Evolutionary conservation across 1,284 basidiomycete genomes (phyloP), one percentile per base, ranked within the genome.

Genomic region (Blastosporella zonata): DNA sequence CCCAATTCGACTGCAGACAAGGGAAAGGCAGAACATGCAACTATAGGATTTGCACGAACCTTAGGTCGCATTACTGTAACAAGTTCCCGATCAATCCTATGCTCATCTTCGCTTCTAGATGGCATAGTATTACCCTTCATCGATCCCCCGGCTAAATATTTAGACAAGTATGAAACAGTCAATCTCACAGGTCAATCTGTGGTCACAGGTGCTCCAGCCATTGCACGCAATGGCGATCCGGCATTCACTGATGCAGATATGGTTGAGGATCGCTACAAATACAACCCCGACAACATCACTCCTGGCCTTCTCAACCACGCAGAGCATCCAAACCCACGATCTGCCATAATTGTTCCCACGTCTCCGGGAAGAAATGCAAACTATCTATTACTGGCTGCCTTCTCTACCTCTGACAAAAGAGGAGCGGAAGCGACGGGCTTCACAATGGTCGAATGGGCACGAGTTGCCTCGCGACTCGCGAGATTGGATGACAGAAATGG

Each of bases 241-340:
- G 10, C 23, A 39, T 39, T 39, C 38, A 39, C 38, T 5, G 38
- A 39, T 15, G 23, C 23, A 23, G 38, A 39, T 5, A 39, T 39
- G 38, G 10, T 13, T 15, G 38, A 39, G 18, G 7, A 9, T 3
- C 21, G 22, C 10, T 39, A 25, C 22, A 39, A 25, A 39, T 39
- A 39, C 38, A 39, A 39, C 25, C n/a, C 38, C 8, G n/a, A 23
- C 3, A 21, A 39, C n/a, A 27, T 39, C 23, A 39, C 38, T 6
- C 38, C 38, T 6, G 38, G 38, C 9, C 38, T 39, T 15, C 22
- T 39, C 10, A 39, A 39, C 15, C 38, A 39, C 22, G 38, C 38
- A 7, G 38, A 39, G 38, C 38, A 39, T n/a, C 38, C 38, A 9
- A 39, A 39, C 18, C 38, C 38, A n/a, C 38, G 38, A 21, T 2